Evolutionary conservation across 768 basidiomycete species (phyloP).

Genomic region (Xerocomus brunneocitrinus): DNA sequence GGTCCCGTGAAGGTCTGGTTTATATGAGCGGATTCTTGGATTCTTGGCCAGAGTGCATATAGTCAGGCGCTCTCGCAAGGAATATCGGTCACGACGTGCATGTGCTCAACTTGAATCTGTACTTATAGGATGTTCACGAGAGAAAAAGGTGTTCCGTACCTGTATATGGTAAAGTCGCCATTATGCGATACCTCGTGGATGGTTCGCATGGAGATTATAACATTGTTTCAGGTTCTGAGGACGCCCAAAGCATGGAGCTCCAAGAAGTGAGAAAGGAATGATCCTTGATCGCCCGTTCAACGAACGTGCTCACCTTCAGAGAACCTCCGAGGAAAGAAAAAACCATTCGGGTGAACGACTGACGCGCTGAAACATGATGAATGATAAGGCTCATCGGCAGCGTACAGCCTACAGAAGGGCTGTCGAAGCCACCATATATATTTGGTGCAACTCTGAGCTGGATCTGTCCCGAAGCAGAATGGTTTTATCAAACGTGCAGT

Average conservation of each 20-base stretch:
- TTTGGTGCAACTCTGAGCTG: too few relatives aligned
- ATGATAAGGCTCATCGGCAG: too few relatives aligned
- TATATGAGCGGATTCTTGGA: too few relatives aligned
- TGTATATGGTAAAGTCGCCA: not conserved
- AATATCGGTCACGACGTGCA: too few relatives aligned
- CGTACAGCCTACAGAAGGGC: too few relatives aligned
- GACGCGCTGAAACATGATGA: not conserved
- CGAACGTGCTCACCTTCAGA: conserved; percentile 5
- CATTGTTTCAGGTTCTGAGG: not conserved
- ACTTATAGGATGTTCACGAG: not conserved
- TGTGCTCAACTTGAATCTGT: not conserved
- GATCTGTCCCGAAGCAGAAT: too few relatives aligned
- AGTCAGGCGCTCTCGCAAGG: not conserved
- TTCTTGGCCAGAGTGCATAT: conserved; percentile 4
- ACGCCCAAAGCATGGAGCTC: not conserved
- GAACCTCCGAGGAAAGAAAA: not conserved
- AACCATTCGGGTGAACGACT: not conserved
- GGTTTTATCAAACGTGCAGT: too few relatives aligned
- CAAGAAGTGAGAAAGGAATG: not conserved
- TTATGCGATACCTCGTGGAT: not conserved
- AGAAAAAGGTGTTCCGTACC: not conserved
- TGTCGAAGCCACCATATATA: too few relatives aligned
- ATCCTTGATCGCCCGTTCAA: not conserved
- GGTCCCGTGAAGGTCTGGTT: not conserved
- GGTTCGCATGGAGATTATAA: not conserved